Conservation (phyloP, 371 early-diverging fungal species). For the Cokeromyces recurvatus region DNA sequence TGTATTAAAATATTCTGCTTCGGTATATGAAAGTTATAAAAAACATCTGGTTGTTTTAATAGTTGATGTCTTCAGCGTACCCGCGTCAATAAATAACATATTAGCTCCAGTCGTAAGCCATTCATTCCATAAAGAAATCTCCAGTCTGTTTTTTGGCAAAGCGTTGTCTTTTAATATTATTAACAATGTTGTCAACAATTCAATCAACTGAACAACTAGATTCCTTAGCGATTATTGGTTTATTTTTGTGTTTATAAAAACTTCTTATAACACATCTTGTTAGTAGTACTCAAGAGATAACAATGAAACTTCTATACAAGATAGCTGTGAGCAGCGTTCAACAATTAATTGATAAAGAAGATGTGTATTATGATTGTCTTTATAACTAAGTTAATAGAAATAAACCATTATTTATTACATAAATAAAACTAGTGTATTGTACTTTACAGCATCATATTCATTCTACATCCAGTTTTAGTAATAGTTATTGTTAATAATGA, state of each 20-base stretch:
- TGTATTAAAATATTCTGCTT: constrained; percentile 1
- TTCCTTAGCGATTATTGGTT: background rate
- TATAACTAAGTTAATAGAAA: no score
- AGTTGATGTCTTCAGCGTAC: constrained; percentile 6
- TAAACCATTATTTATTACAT: no score
- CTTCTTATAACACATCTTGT: constrained; percentile 2
- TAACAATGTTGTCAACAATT: constrained; percentile 1
- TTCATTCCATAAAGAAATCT: constrained; percentile 2
- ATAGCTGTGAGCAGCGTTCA: constrained; percentile 5
- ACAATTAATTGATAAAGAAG: constrained; percentile 9
- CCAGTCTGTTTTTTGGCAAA: constrained; percentile 9
- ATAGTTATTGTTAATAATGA: no score
- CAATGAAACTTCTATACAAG: constrained; percentile 1
- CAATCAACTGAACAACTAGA: constrained; percentile 1
- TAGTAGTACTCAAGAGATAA: constrained; percentile 1
- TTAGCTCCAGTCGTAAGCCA: background rate
- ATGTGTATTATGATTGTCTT: no score
- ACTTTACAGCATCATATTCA: no score
- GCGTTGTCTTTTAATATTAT: constrained; percentile 4
- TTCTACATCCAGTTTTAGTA: no score
- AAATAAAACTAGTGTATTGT: no score
- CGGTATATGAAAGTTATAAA: constrained; percentile 4
- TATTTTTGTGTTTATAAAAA: constrained; percentile 1
- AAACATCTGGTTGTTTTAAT: background rate
- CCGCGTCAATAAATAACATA: constrained; percentile 3